Percentiles rank a stretch among this genome's conserved stretches.
Evolutionary conservation across 73 alveolate species (phyloP).

Genomic region (Symbiodinium pilosum): DNA sequence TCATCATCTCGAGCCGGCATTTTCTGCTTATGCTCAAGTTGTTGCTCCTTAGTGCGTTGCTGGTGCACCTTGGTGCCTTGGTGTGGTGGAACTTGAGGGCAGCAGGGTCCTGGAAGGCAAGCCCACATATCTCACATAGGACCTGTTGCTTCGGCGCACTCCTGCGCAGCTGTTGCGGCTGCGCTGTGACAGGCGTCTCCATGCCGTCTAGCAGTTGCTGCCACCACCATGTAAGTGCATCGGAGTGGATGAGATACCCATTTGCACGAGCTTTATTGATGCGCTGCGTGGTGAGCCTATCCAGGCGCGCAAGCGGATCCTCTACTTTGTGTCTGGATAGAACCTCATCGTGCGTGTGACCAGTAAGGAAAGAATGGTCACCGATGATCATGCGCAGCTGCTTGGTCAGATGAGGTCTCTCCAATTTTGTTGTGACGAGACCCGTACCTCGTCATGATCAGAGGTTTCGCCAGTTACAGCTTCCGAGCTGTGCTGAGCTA

Average conservation of each 20-base stretch:
- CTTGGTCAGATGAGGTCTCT: too few species aligned
- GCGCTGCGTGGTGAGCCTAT: not conserved
- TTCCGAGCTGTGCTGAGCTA: too few species aligned
- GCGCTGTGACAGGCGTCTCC: not conserved
- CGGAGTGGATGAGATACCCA: not conserved
- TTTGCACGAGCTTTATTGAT: not conserved
- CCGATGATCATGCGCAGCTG: not conserved
- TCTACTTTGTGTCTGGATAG: not conserved
- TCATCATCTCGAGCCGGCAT: not conserved
- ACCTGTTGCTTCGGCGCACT: too few species aligned
- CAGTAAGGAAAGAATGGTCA: not conserved
- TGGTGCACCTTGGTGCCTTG: not conserved
- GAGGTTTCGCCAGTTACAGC: too few species aligned
- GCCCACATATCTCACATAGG: too few species aligned
- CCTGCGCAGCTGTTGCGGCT: too few species aligned
- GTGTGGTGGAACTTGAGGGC: not conserved
- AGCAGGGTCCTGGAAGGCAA: not conserved
- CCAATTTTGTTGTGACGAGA: too few species aligned
- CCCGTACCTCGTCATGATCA: too few species aligned
- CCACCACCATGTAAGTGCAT: not conserved
- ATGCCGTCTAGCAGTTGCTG: not conserved
- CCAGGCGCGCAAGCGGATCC: not conserved
- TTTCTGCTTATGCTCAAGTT: not conserved
- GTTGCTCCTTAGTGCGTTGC: not conserved
- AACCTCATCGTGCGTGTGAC: not conserved